Evolutionary conservation across 2,329 filamentous ascomycete genomes (phyloP).

Genomic region (Cytospora schulzeri): DNA sequence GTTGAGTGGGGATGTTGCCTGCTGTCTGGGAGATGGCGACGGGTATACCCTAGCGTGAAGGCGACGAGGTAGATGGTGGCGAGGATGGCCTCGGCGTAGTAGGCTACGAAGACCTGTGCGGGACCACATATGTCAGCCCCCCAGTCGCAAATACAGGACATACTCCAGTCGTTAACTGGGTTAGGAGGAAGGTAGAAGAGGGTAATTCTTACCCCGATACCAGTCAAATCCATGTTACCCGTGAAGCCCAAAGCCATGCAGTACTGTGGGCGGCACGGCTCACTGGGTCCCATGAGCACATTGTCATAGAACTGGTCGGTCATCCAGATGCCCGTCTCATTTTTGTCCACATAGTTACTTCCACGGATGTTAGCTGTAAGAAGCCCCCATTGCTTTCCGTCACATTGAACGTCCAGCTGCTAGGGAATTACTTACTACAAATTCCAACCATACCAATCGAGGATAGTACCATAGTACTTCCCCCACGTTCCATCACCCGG

Average conservation of each 20-base stretch:
- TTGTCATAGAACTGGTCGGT: neutral
- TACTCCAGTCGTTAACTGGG: too few relatives aligned
- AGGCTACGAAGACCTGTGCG: constrained; percentile 22
- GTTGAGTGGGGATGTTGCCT: neutral
- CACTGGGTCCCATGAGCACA: constrained; percentile 3
- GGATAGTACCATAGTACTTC: neutral
- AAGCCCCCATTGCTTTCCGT: too few relatives aligned
- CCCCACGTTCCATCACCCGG: neutral
- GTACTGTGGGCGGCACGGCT: constrained; percentile 21
- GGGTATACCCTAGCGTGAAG: constrained; percentile 24
- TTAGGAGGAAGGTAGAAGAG: neutral
- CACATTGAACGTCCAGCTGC: neutral
- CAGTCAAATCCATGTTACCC: constrained; percentile 31
- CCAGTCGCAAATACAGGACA: too few relatives aligned
- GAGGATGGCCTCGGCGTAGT: constrained; percentile 30
- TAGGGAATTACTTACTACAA: neutral
- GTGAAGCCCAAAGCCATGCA: constrained; percentile 31
- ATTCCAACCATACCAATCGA: neutral
- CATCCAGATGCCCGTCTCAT: neutral
- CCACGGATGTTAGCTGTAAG: neutral
- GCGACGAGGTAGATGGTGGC: constrained; percentile 27
- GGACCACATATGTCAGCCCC: too few relatives aligned
- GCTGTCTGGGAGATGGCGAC: neutral
- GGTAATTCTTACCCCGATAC: constrained; percentile 28
- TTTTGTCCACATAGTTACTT: neutral